Evolutionary conservation across 1,284 basidiomycete species (phyloP), one percentile per base, ranked within the genome.

Genomic region (Cyathus olla): DNA sequence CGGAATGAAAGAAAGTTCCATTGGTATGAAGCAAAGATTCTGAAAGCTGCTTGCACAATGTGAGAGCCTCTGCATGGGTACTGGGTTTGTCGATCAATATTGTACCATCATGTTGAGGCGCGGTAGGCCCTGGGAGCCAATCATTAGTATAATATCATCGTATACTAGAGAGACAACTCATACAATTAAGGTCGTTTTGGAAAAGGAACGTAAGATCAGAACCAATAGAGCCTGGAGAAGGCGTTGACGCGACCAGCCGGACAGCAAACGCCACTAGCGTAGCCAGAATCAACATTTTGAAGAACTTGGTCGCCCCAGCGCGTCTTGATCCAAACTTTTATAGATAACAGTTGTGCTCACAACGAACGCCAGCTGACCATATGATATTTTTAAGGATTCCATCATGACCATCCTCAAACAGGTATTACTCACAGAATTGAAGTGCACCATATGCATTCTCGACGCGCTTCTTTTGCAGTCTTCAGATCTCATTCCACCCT

Each of bases 111-210:
- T 76, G 74, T 21, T 70, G 64, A 13, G 64, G 27, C 2, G 70
- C 64, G 3, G 68, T 72, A 10, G 62, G 70, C 73, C 73, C 74
- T 76, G 9, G 15, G 28, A 47, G 26, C 19, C 4, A 22, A 49
- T 9, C 19, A 17, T 39, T 22, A 19, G 11, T 15, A 19, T 28
- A 28, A 11, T 42, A 13, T 19, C 10, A 46, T 44, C n/a, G 35
- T 39, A 47, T 4, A 50, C 39, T 2, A 51, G 13, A 13, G 13
- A 27, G 10, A 37, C 24, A 26, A n/a, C 26, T 55, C 72, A 21
- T 60, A 71, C 74, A 76, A 27, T 75, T 66, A 24, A 76, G 69
- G 39, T 76, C 74, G 48, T 76, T 76, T 61, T 75, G 73, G 57
- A 75, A 68, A 15, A 76, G 63, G 24, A 76, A 59, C 24, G 66